phyloP scores from a whole-genome alignment of 2,329 filamentous ascomycete species.

The Penicillium sp. region DNA sequence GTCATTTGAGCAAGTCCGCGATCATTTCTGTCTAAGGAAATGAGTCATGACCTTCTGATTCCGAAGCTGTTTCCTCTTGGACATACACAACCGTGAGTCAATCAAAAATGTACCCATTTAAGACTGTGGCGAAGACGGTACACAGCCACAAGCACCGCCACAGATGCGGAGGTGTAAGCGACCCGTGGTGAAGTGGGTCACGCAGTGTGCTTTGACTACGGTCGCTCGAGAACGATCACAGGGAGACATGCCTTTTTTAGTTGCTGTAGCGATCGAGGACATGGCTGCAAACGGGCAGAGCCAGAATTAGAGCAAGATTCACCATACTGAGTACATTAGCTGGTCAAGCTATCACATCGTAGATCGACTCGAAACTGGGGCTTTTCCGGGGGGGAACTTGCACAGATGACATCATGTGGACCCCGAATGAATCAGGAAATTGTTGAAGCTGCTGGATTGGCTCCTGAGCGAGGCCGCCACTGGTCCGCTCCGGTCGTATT shows the following conservation, averaged over 20 bases:
- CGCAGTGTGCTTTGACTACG: too few species aligned
- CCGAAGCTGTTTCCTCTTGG: background rate
- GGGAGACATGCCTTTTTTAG: background rate
- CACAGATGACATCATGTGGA: constrained; percentile 17
- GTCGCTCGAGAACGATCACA: background rate
- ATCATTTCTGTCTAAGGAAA: background rate
- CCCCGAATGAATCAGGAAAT: background rate
- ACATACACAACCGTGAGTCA: background rate
- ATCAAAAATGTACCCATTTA: background rate
- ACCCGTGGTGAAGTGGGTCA: background rate
- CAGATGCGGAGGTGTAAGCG: background rate
- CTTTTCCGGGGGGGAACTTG: background rate
- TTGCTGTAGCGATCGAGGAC: background rate
- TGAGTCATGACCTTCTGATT: background rate
- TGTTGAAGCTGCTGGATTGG: background rate
- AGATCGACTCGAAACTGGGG: background rate
- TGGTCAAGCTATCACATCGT: background rate
- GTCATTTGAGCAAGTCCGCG: too few species aligned
- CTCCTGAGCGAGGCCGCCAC: background rate
- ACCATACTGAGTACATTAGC: background rate
- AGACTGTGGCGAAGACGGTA: constrained; percentile 3
- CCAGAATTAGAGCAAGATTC: background rate
- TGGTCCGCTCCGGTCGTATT: constrained; percentile 4
- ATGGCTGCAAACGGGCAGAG: background rate
- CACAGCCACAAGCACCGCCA: constrained; percentile 9